Evolutionary conservation across 202 grass and related monocot species (phyloP).

Genomic region (Carex sylvatica): DNA sequence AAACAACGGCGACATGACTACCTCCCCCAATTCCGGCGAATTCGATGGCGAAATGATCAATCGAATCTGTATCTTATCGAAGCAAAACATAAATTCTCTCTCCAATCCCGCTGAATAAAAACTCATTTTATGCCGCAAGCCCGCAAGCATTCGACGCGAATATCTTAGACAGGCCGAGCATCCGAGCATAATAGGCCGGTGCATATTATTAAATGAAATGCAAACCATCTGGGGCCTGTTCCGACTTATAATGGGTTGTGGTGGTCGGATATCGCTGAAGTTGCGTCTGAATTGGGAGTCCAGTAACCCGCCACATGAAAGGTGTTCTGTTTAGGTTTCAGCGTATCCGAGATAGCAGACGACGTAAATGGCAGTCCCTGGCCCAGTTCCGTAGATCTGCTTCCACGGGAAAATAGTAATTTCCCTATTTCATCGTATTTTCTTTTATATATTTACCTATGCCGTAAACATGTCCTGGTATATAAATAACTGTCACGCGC

Average conservation of each 20-base stretch:
- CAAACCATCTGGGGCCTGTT: neutral
- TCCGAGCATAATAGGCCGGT: neutral
- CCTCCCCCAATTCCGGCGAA: neutral
- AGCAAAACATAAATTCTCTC: neutral
- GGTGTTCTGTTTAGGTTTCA: neutral
- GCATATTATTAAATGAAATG: neutral
- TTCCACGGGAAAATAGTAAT: neutral
- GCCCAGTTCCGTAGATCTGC: slow-evolving; percentile 23
- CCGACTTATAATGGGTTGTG: neutral
- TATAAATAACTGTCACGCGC: neutral
- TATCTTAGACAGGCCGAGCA: no score
- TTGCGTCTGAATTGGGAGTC: neutral
- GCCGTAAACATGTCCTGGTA: neutral
- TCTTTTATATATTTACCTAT: neutral
- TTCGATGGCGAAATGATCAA: neutral
- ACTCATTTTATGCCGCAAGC: neutral
- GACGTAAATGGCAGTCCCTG: neutral
- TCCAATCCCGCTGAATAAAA: neutral
- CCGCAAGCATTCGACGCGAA: neutral
- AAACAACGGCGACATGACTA: neutral
- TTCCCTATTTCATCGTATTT: neutral
- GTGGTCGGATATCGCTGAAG: neutral
- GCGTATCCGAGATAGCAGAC: neutral
- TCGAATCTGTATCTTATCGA: neutral
- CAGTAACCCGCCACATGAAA: neutral